A percentile compares a stretch with the other conserved stretches of the same genome.
Conservation (phyloP, 495 filamentous ascomycete genomes). For the Penicillium fimorum region DNA sequence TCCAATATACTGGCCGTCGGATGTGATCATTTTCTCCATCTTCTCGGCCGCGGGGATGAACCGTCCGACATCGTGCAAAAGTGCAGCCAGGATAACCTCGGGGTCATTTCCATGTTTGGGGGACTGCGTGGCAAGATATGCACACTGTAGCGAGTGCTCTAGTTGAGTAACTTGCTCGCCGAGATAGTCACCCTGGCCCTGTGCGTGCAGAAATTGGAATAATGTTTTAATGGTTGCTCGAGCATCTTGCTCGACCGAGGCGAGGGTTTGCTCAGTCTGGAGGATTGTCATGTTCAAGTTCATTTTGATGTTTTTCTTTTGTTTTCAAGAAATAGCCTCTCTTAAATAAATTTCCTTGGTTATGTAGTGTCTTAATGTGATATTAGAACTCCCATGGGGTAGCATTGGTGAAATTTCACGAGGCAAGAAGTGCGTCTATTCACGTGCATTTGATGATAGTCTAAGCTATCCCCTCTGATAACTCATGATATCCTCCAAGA, state of each 20-base stretch:
- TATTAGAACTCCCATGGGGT: neutral
- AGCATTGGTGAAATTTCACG: neutral
- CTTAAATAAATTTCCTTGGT: neutral
- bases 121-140: constrained; percentile 31
- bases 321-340: neutral
- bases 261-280: neutral
- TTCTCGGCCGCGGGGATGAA: constrained; percentile 36
- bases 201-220: constrained; percentile 25
- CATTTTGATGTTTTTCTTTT: constrained; percentile 3
- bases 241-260: constrained; percentile 14
- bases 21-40: constrained; percentile 22
- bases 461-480: neutral
- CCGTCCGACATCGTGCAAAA: constrained; percentile 46
- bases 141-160: constrained; percentile 45
- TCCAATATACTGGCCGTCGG: constrained; percentile 33
- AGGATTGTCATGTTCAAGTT: constrained; percentile 11
- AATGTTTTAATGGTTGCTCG: constrained; percentile 22
- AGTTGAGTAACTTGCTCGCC: constrained; percentile 44
- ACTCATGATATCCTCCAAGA: neutral
- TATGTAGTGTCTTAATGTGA: neutral
- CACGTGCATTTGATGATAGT: neutral
- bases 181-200: constrained; percentile 31
- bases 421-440: constrained; percentile 14
- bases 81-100: constrained; percentile 38
- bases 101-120: constrained; percentile 23